Base-by-base conservation (phyloP, 2,329 filamentous ascomycete genomes). In the Aspergillus tubingensis region DNA sequence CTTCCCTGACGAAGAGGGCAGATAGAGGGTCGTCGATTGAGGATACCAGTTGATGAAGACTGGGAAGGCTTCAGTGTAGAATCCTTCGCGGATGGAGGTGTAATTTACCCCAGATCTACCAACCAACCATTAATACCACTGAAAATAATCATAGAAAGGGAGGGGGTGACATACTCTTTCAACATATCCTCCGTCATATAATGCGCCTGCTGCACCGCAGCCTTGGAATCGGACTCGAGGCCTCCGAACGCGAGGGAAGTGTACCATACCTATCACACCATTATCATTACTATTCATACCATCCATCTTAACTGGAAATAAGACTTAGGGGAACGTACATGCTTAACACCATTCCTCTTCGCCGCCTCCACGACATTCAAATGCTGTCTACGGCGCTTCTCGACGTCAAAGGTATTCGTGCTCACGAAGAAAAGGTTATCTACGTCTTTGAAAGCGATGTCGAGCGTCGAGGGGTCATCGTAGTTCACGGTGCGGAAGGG, bases 1-100 rank as follows among this genome's bases (percentile, higher is more conserved):
- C 2, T 1, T 78, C 78, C 0, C 76, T 78, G 60, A 83, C 78
- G 13, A 5, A 6, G n/a, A 11, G 0, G 53, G 53, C 8, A 76
- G 64, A 23, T 71, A 67, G 13, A 78, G 61, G 3, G 68, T 73
- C 2, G 62, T 67, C 11, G 67, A 73, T 39, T 60, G 66, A 2
- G 75, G 75, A 51, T 76, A 77, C 76, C 75, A 77, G 58, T 72
- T 81, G 2, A 84, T 78, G 70, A 87, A 87, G 30, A 87, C 73
- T 2, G 85, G 85, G 72, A 85, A 87, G 3, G 83, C 84, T 64
- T 88, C 85, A 1, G 80, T 78, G 68, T 88, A 88, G 36, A 86
- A 67, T 0, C 85, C 86, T 68, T 87, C 84, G 13, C 85, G 81
- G 43, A 88, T 72, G 10, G 82, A 78, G 11, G 84, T 86, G 67